Evolutionary conservation across 805 yeast genomes (phyloP).

Genomic region (Peterozyma xylosa): DNA sequence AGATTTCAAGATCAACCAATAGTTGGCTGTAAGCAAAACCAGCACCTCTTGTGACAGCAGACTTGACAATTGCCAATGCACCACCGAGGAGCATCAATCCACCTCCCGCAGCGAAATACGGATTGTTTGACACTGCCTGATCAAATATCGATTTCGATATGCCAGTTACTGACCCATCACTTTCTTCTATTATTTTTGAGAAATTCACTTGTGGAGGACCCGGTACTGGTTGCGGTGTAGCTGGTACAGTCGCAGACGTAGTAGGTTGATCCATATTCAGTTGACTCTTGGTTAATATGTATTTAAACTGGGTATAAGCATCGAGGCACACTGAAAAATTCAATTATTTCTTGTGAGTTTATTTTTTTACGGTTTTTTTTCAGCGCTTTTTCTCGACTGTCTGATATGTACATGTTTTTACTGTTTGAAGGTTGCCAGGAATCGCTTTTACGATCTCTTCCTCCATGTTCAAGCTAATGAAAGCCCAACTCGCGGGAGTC

Average conservation of each 20-base stretch:
- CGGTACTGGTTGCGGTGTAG: neutral
- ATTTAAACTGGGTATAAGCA: no score
- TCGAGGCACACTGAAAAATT: neutral
- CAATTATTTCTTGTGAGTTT: neutral
- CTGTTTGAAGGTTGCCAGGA: no score
- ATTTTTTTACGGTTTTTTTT: neutral
- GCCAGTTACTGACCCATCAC: slow-evolving; percentile 29
- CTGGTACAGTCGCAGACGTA: neutral
- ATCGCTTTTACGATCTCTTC: no score
- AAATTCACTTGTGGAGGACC: slow-evolving; percentile 20
- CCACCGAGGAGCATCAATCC: slow-evolving; percentile 96
- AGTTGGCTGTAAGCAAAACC: slow-evolving; percentile 71
- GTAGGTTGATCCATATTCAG: neutral
- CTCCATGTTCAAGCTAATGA: no score
- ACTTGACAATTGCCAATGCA: slow-evolving; percentile 68
- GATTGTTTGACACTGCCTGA: slow-evolving; percentile 61
- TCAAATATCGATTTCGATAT: slow-evolving; percentile 32
- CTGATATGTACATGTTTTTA: no score
- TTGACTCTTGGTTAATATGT: neutral
- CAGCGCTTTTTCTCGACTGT: neutral
- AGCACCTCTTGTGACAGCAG: slow-evolving; percentile 56
- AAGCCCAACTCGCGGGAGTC: no score
- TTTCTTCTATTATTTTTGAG: slow-evolving; percentile 17
- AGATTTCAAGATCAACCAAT: slow-evolving; percentile 87
- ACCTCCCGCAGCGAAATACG: slow-evolving; percentile 98